Evolutionary conservation across 306 rosid genomes (phyloP), one percentile per base, ranked within the genome.

Genomic region (Trichosanthes truncata): DNA sequence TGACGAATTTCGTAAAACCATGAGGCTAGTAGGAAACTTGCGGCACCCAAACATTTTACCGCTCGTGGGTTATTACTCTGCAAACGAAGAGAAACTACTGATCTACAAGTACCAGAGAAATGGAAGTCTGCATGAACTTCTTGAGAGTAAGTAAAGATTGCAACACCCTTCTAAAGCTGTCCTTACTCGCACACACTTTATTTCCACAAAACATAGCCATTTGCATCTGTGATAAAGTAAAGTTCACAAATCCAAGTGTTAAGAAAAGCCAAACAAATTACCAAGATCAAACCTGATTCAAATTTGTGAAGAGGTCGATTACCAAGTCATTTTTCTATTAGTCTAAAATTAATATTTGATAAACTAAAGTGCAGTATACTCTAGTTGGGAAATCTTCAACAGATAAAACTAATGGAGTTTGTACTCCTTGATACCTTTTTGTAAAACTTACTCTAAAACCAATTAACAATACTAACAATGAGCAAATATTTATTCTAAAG

Each of bases 1-100:
- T 69, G 87, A 85, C 12, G 97, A 89, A 33, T 93, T 91, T 89
- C 80, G 80, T 3, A 82, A 83, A 78, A 88, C 84, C 18, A 80
- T 93, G 80, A 91, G 59, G 57, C 84, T 76, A 78, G 85, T 90
- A 41, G 89, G 90, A 57, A 80, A 74, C 29, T 65, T 89, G 82
- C 89, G 84, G 60, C 97, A 90, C 85, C 87, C 85, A 6, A 93
- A 93, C 83, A 86, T 91, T 53, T 90, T 93, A 11, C 91, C 92
- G 23, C 86, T 88, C 56, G 86, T 88, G 75, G 96, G 88, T 80
- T 91, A 87, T 57, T 81, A 81, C 51, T 87, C 81, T 41, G 81
- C 84, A 2, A 69, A 61, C 72, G 96, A 90, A 41, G 98, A 93
- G 74, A 91, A 91, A 71, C 87, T 91, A 52, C 55, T 90, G 79